These are phyloP conservation scores for Rhizopogon vulgaris DNA, from an alignment of 768 basidiomycete genomes.

Conservation along the genomic window DNA sequence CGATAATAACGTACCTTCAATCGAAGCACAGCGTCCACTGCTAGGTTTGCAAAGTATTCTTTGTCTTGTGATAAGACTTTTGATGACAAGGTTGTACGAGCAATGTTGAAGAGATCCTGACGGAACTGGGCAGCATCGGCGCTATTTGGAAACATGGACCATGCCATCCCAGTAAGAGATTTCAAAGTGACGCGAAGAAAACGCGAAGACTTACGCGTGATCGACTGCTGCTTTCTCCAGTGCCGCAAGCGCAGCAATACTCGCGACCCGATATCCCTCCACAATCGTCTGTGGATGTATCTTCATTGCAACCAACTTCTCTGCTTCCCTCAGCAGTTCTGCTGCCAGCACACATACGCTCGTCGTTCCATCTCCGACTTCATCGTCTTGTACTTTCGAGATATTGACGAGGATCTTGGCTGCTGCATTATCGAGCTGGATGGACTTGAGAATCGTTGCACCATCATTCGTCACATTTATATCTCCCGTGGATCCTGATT, in stretches of 20 bases:
- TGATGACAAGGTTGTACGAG: conserved; percentile 89
- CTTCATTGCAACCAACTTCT: conserved; percentile 85
- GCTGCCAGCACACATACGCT: conserved; percentile 88
- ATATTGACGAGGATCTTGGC: conserved; percentile 99
- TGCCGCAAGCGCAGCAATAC: conserved; percentile 74
- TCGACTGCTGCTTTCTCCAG: conserved; percentile 80
- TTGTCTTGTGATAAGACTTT: conserved; percentile 98
- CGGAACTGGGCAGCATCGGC: conserved; percentile 72
- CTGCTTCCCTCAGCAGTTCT: conserved; percentile 90
- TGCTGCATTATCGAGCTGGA: conserved; percentile 96
- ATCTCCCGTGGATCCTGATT: conserved; percentile 82
- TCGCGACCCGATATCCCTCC: conserved; percentile 94
- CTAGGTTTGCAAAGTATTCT: conserved; percentile 95
- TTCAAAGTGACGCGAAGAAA: background rate
- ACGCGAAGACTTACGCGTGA: conserved; percentile 57
- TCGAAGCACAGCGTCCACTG: conserved; percentile 92
- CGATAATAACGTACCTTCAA: conserved; percentile 53
- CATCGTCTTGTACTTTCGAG: conserved; percentile 99
- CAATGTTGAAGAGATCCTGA: conserved; percentile 92
- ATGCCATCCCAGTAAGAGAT: background rate
- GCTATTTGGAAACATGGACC: conserved; percentile 29
- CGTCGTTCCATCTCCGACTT: conserved; percentile 95
- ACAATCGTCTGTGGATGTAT: conserved; percentile 98
- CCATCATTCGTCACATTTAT: conserved; percentile 99
- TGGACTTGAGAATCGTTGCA: conserved; percentile 95